Evolutionary conservation across 495 filamentous ascomycete species (phyloP).

Genomic region (Cetradonia linearis): DNA sequence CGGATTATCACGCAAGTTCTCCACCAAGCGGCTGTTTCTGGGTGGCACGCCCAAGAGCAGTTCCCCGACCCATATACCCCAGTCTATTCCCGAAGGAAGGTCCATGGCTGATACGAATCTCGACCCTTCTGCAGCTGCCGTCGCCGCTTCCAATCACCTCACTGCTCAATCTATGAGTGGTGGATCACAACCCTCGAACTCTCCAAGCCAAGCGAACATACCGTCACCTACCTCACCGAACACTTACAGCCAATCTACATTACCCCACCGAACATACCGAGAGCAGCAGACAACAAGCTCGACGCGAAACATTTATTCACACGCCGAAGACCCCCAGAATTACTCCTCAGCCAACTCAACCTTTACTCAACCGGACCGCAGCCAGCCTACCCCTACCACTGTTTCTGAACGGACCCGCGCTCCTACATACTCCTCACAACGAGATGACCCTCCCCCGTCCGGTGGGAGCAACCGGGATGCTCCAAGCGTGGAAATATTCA

Average conservation of each 20-base stretch:
- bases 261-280: constrained; percentile 35
- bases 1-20: constrained; percentile 69
- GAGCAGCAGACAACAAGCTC: constrained; percentile 27
- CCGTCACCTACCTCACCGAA: constrained; percentile 78
- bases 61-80: constrained; percentile 68
- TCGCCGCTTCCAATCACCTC: constrained; percentile 67
- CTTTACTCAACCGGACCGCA: constrained; percentile 30
- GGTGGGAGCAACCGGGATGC: constrained; percentile 33
- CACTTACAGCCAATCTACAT: constrained; percentile 42
- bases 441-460: constrained; percentile 35
- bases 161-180: constrained; percentile 60
- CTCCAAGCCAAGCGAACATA: constrained; percentile 41
- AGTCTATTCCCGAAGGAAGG: constrained; percentile 42
- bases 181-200: constrained; percentile 50
- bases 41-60: constrained; percentile 69
- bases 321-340: constrained; percentile 35
- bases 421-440: background rate
- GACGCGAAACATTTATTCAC: constrained; percentile 34
- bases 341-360: constrained; percentile 25
- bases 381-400: constrained; percentile 34
- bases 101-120: constrained; percentile 43
- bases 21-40: constrained; percentile 81
- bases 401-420: background rate
- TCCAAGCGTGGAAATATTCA: constrained; percentile 83
- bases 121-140: constrained; percentile 55